Percentiles rank a stretch among this genome's conserved stretches.
Evolutionary conservation across 371 early-diverging fungal genomes (phyloP).

Genomic region (Syncephalis plumigaleata): DNA sequence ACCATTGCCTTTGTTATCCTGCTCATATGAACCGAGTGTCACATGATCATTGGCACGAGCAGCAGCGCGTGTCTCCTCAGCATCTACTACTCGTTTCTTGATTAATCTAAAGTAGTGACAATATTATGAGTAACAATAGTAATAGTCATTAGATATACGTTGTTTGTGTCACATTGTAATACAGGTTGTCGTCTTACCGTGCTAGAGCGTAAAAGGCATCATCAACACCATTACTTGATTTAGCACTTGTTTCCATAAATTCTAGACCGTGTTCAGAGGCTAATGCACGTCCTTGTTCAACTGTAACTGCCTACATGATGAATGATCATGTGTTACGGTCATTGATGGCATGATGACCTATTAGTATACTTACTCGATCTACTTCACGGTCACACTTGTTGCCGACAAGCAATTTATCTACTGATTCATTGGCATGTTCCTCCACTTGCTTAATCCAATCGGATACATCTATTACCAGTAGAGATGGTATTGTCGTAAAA

Average conservation of each 20-base stretch:
- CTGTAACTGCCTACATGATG: slow-evolving; percentile 37
- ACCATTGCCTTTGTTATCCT: too few species aligned
- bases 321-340: not conserved
- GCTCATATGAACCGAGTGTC: too few species aligned
- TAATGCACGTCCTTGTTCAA: slow-evolving; percentile 65
- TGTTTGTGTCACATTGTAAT: not conserved
- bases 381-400: slow-evolving; percentile 95
- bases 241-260: slow-evolving; percentile 93
- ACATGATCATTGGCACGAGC: too few species aligned
- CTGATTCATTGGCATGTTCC: slow-evolving; percentile 91
- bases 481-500: not conserved
- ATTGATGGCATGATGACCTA: not conserved
- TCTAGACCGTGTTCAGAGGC: slow-evolving; percentile 77
- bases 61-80: too few species aligned
- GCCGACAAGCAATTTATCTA: slow-evolving; percentile 96
- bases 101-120: too few species aligned
- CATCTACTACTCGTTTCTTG: too few species aligned
- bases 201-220: slow-evolving; percentile 95
- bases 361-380: slow-evolving; percentile 50
- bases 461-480: slow-evolving; percentile 54
- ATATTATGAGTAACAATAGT: too few species aligned
- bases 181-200: slow-evolving; percentile 26
- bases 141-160: too few species aligned
- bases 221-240: slow-evolving; percentile 93
- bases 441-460: slow-evolving; percentile 98